Evolutionary conservation across 2,329 filamentous ascomycete species (phyloP).

Genomic region (Pestalotiopsis sp.): DNA sequence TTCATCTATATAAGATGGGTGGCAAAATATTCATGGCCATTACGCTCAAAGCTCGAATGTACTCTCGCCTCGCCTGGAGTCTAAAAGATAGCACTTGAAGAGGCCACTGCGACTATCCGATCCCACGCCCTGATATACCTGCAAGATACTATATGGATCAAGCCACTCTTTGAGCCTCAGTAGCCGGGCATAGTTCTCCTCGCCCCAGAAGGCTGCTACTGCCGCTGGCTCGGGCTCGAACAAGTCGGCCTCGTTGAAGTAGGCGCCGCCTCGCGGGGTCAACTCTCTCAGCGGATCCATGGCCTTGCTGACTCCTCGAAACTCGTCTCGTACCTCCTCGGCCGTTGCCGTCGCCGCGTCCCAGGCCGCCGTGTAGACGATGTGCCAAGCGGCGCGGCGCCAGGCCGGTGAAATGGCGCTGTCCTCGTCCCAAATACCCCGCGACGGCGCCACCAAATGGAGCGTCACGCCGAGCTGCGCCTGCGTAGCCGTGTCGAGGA

Average conservation of each 20-base stretch:
- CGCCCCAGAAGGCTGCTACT: neutral
- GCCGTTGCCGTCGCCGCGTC: neutral
- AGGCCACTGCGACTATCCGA: neutral
- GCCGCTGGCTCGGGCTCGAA: slow-evolving; percentile 20
- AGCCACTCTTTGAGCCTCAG: neutral
- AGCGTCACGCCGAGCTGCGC: neutral
- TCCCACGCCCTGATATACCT: neutral
- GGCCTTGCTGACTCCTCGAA: neutral
- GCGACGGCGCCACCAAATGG: neutral
- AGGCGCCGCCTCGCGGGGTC: slow-evolving; percentile 20
- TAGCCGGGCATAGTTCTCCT: neutral
- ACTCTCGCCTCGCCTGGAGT: neutral
- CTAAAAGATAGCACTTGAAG: neutral
- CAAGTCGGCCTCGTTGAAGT: slow-evolving; percentile 41
- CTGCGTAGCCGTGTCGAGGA: neutral
- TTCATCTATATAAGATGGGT: no score
- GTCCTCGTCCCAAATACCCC: neutral
- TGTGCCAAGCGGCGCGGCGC: neutral
- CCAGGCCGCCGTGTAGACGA: neutral
- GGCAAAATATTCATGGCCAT: neutral
- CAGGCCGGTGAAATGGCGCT: neutral
- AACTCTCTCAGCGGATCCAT: slow-evolving; percentile 2
- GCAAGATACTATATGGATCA: neutral
- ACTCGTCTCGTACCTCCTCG: neutral
- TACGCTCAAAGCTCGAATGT: neutral